Base-by-base conservation (phyloP, 768 basidiomycete genomes). In the Thelephora aurantiotincta region DNA sequence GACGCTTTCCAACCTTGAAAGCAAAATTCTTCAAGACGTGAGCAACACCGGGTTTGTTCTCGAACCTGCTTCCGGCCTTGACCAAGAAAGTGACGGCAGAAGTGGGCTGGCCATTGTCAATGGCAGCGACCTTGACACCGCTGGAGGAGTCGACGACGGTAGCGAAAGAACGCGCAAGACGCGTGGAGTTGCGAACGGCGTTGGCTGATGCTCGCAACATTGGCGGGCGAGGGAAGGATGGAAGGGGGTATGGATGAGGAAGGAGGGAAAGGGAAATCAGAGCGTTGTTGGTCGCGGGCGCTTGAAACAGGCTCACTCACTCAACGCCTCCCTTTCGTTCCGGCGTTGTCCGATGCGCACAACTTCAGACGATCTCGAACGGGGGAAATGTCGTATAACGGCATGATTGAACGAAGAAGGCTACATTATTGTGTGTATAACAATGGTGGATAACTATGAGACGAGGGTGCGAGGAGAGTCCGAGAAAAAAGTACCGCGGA, bases 21-120 rank as follows among this genome's bases (percentile, higher is more conserved):
- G 92, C 84, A 75, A 92, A 97, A 78, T 91, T 93, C 76, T 96
- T 96, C 65, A 97, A 74, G 51, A 79, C 82, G 70, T 94, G 88
- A 2, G 94, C 92, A 50, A 91, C 78, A 57, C 94, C 94, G 37
- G 90, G 78, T 60, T 82, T 82, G 52, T 78, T 66, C 71, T 99
- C 86, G 63, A 79, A 92, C 58, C 96, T 72, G 59, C 80, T 80
- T 47, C 94, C 94, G 48, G 89, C 94, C 65, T 92, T 94, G 64
- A 96, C 78, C 52, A 94, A 75, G 58, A 97, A 71, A 44, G 91
- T 90, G 60, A 99, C 77, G 47, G 85, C 75, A 23, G 87, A 72
- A 5, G 90, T 93, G 38, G 90, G 80, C 58, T 84, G 81, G 58
- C 78, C 83, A 56, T 77, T 71, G 69, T 96, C 90, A 51, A 85